A percentile compares a stretch with the other conserved stretches of the same genome.
phyloP scores from a whole-genome alignment of 2,329 filamentous ascomycete species.

The Cladophialophora psammophila region DNA sequence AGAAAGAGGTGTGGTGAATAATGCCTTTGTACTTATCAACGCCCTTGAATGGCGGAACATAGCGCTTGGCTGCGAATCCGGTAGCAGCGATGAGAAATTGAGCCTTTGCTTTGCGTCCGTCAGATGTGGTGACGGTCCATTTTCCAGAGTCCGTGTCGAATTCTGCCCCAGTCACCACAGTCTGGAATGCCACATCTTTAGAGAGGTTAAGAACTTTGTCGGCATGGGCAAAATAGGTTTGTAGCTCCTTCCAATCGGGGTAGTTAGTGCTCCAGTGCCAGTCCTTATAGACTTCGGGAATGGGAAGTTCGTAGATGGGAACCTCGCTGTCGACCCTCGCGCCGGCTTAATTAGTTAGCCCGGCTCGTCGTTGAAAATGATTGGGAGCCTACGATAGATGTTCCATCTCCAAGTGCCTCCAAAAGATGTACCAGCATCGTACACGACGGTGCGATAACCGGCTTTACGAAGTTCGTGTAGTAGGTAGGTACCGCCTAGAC shows the following conservation, averaged over 20 bases:
- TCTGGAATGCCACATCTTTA: slow-evolving; percentile 23
- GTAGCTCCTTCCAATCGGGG: slow-evolving; percentile 19
- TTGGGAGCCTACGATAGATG: slow-evolving; percentile 37
- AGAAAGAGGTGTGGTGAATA: slow-evolving; percentile 66
- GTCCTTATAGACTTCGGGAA: slow-evolving; percentile 54
- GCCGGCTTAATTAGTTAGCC: slow-evolving; percentile 38
- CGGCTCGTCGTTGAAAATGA: no score
- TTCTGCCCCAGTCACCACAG: slow-evolving; percentile 49
- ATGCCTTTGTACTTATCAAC: slow-evolving; percentile 65
- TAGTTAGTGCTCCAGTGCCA: slow-evolving; percentile 26
- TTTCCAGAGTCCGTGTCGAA: slow-evolving; percentile 46
- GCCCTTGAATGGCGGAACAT: slow-evolving; percentile 66
- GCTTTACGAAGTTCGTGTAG: slow-evolving; percentile 53
- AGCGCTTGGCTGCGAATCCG: slow-evolving; percentile 64
- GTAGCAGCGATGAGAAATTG: slow-evolving; percentile 56
- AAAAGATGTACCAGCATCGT: slow-evolving; percentile 59
- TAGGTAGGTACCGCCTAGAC: background rate
- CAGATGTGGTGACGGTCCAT: slow-evolving; percentile 55
- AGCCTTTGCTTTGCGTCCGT: slow-evolving; percentile 41
- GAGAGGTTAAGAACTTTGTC: slow-evolving; percentile 12
- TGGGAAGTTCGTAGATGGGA: slow-evolving; percentile 61
- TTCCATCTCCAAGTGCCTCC: slow-evolving; percentile 48
- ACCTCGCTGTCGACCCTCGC: slow-evolving; percentile 44
- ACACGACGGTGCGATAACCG: slow-evolving; percentile 57
- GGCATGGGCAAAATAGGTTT: slow-evolving; percentile 20